These are phyloP conservation scores for Tephrocybe sp. DNA, from an alignment of 768 basidiomycete genomes.

Conservation along the genomic window DNA sequence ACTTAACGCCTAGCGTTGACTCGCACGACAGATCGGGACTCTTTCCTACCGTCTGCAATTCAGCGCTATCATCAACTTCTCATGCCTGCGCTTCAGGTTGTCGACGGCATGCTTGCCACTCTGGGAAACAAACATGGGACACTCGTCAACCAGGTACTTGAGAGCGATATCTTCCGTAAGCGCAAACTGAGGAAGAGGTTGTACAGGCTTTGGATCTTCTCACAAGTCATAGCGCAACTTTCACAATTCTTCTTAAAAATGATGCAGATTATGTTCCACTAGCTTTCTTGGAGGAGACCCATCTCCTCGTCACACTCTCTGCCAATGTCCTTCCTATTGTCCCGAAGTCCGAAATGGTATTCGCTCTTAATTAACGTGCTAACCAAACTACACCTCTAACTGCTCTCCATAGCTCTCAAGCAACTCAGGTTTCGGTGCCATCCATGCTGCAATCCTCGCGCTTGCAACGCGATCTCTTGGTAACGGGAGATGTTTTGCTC, in stretches of 20 bases:
- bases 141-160: slow-evolving; percentile 63
- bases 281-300: slow-evolving; percentile 73
- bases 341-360: slow-evolving; percentile 75
- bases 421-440: slow-evolving; percentile 79
- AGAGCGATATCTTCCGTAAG: neutral
- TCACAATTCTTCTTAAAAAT: slow-evolving; percentile 80
- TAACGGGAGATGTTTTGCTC: slow-evolving; percentile 54
- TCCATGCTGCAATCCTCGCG: slow-evolving; percentile 77
- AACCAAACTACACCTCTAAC: neutral
- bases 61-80: slow-evolving; percentile 91
- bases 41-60: slow-evolving; percentile 85
- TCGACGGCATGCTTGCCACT: slow-evolving; percentile 76
- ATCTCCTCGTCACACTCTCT: slow-evolving; percentile 75
- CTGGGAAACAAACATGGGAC: slow-evolving; percentile 68
- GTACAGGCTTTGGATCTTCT: slow-evolving; percentile 77
- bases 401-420: slow-evolving; percentile 43
- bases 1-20: neutral
- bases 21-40: slow-evolving; percentile 60
- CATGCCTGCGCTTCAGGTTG: slow-evolving; percentile 82
- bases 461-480: slow-evolving; percentile 74
- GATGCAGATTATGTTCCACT: slow-evolving; percentile 62
- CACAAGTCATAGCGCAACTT: slow-evolving; percentile 78
- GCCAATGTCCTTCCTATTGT: slow-evolving; percentile 68
- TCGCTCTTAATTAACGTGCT: slow-evolving; percentile 24
- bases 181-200: slow-evolving; percentile 1